These are phyloP conservation scores for Tricholoma matsutake DNA, from an alignment of 768 basidiomycete species.

Conservation along the genomic window DNA sequence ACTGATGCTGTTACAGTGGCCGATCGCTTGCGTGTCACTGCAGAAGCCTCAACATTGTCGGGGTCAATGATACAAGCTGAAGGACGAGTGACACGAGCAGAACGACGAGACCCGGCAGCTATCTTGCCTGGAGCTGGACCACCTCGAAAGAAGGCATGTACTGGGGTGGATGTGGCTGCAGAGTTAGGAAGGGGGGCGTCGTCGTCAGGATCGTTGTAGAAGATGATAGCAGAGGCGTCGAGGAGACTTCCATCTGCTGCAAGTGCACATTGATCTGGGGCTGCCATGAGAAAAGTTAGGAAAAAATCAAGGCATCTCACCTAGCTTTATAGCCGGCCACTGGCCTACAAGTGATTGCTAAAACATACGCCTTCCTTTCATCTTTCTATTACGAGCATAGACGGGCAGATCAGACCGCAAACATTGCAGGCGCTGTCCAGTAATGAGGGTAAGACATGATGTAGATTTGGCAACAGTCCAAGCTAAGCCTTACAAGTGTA, in stretches of 20 bases:
- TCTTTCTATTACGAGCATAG: not conserved
- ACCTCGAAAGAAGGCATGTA: not conserved
- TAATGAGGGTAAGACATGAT: no score
- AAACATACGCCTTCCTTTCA: not conserved
- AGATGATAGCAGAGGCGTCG: not conserved
- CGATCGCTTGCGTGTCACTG: not conserved
- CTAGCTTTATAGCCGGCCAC: not conserved
- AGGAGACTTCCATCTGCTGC: constrained; percentile 1
- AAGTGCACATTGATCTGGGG: not conserved
- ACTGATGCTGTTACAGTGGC: not conserved
- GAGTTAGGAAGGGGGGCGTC: not conserved
- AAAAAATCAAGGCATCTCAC: not conserved
- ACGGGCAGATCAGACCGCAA: not conserved
- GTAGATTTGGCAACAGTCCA: not conserved
- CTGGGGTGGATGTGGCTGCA: not conserved
- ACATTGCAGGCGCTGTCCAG: not conserved
- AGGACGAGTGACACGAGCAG: no score
- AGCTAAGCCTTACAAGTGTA: not conserved
- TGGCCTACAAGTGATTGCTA: not conserved
- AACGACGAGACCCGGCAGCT: no score
- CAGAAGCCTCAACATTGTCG: not conserved
- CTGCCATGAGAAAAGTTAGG: not conserved
- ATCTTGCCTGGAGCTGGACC: not conserved
- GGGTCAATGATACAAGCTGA: not conserved
- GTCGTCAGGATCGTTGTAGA: not conserved